Evolutionary conservation across 352 stramenopile genomes (phyloP), one percentile per base, ranked within the genome.

Genomic region (Globisporangium okanoganense): DNA sequence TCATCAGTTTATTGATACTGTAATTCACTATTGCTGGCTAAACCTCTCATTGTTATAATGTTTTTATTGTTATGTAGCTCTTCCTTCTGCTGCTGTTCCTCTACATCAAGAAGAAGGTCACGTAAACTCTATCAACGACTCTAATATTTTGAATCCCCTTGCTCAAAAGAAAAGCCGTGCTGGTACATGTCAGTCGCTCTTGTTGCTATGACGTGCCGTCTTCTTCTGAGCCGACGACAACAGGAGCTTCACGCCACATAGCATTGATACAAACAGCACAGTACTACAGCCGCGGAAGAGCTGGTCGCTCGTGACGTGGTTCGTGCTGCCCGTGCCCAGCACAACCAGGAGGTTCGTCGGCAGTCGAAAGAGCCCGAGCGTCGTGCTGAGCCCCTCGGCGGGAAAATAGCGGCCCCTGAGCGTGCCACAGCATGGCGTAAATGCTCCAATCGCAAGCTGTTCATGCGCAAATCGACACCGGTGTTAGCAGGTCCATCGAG

Each of bases 271-370:
- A 10, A 55, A 47, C 25, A 87, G 65, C n/a, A 84, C 57, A 29
- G 22, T 52, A 20, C 58, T 72, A 58, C 78, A 87, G 35, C 70
- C 58, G 16, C 52, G 55, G 40, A 86, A 88, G 29, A 89, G 72
- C 29, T 69, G 59, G 41, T 69, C 10, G 18, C 44, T 69, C 8
- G 65, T 64, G 31, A 75, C 56, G 27, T 78, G 71, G 43, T 63
- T 73, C n/a, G 67, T 49, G 6, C 76, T 64, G 3, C 70, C 71
- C 43, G 75, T 85, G 43, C 82, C 82, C 16, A 87, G 49, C 14
- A 89, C 71, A 6, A 92, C 82, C 8, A 90, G 41, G 3, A 90
- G 16, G 35, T 92, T 92, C 3, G 82, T 83, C 10, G 82, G 82
- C 2, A 92, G 36, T 7, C 82, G 81, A 31, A 88, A 87, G 20